Evolutionary conservation across 2,329 filamentous ascomycete genomes (phyloP).

Genomic region (Boeremia lycopersici): DNA sequence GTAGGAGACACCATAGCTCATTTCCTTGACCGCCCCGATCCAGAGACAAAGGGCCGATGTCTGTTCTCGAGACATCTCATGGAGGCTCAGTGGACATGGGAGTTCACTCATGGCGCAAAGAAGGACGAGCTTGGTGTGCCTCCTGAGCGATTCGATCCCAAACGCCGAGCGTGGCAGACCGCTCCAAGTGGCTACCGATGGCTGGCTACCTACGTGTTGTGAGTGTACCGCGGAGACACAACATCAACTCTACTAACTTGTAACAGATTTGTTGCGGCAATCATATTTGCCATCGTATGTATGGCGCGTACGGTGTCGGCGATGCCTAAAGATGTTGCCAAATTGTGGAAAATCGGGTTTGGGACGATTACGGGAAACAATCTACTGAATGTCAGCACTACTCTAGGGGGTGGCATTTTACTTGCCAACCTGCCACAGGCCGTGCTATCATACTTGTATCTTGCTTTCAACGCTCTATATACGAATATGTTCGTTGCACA

Average conservation of each 20-base stretch:
- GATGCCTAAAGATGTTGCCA: conserved; percentile 11
- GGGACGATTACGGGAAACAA: conserved; percentile 20
- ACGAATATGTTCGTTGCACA: conserved; percentile 54
- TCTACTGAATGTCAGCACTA: conserved; percentile 7
- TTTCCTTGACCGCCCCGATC: conserved; percentile 6
- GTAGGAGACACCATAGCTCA: conserved; percentile 3
- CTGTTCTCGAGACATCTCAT: background rate
- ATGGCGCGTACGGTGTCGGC: background rate
- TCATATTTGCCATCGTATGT: conserved; percentile 4
- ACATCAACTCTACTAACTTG: background rate
- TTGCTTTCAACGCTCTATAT: conserved; percentile 54
- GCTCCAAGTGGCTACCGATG: conserved; percentile 5
- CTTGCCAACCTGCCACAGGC: conserved; percentile 56
- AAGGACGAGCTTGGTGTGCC: conserved; percentile 1
- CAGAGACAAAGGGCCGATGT: conserved; percentile 1
- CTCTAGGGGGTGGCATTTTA: conserved; percentile 31
- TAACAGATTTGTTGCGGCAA: background rate
- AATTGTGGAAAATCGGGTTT: conserved; percentile 20
- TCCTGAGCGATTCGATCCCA: background rate
- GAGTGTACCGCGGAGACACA: background rate
- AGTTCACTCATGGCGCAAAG: background rate
- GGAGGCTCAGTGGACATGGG: conserved; percentile 6
- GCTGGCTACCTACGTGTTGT: background rate
- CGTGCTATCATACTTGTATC: conserved; percentile 54
- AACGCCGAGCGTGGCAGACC: background rate